Base-by-base conservation (phyloP, 371 early-diverging fungal species). In the Thermomucor indicae-seudaticae region DNA sequence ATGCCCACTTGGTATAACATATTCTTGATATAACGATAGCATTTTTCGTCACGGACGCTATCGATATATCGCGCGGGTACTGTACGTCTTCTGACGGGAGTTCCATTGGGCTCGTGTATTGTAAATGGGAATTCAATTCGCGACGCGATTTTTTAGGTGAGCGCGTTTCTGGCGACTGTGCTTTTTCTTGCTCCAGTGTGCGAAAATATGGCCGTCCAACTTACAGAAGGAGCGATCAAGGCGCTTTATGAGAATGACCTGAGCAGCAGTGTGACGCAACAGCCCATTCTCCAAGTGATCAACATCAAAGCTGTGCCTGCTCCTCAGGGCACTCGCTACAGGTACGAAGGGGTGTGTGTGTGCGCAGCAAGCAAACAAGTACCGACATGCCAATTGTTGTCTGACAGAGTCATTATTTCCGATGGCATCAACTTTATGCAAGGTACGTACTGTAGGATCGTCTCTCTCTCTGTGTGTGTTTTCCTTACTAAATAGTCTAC, bases 341-440 rank as follows among this genome's bases (percentile, higher is more conserved):
- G 84, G 82, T 81, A 67, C 50, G n/a, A n/a, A n/a, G n/a, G n/a
- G n/a, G n/a, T 41, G 19, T 6, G 24, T 46, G n/a, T n/a, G n/a
- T 46, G 40, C 38, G 45, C 40, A 51, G 45, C 28, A 57, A 53
- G 44, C 47, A 48, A 20, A 7, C 25, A 30, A 16, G 10, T 20
- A 49, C 28, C 14, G 37, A 37, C 10, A 37, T 5, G 4, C 37
- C 12, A 10, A 20, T 22, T 23, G 23, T 37, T 39, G 24, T 40
- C 6, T 22, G 12, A 47, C 37, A 84, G 86, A 65, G 57, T 82
- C 22, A 73, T 90, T 11, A 58, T 90, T 31, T 86, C 86, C 16
- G 90, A 88, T 64, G 88, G 90, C 41, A 55, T 47, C 22, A 49
- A 78, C 60, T 78, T 70, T 28, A 77, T 85, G 72, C 86, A 88